Conservation (phyloP, 2,329 filamentous ascomycete genomes). For the Ceratocystis smalleyi region DNA sequence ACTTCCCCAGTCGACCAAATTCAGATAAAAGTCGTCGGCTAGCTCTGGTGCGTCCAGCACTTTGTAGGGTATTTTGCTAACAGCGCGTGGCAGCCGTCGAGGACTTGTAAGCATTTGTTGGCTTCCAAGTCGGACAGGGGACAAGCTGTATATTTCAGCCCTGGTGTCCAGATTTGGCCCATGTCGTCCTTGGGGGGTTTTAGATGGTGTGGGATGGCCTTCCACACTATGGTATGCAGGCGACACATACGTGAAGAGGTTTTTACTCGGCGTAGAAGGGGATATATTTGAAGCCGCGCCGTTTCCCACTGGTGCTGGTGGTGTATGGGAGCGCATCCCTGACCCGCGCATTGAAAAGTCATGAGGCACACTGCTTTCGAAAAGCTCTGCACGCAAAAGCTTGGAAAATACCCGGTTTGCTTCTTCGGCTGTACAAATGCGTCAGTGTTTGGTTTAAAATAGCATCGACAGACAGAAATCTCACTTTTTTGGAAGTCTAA, state of each 20-base stretch:
- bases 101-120: constrained; percentile 88
- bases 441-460: not conserved
- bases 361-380: constrained; percentile 80
- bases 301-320: constrained; percentile 48
- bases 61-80: constrained; percentile 95
- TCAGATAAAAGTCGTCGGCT: constrained; percentile 94
- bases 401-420: constrained; percentile 86
- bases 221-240: constrained; percentile 55
- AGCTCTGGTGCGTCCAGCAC: constrained; percentile 91
- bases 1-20: constrained; percentile 94
- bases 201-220: constrained; percentile 74
- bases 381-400: constrained; percentile 77
- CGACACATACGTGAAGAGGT: constrained; percentile 83
- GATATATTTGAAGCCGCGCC: constrained; percentile 61
- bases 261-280: constrained; percentile 91
- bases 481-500: constrained; percentile 86
- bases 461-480: constrained; percentile 21
- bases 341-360: constrained; percentile 19
- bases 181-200: constrained; percentile 77
- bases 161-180: constrained; percentile 76
- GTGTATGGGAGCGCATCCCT: constrained; percentile 48
- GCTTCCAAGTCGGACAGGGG: constrained; percentile 81
- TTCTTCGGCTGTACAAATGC: constrained; percentile 53
- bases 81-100: constrained; percentile 70
- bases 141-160: constrained; percentile 89